These are phyloP conservation scores for Telopea speciosissima DNA, from an alignment of 177 flowering plant species.

Conservation along the genomic window DNA sequence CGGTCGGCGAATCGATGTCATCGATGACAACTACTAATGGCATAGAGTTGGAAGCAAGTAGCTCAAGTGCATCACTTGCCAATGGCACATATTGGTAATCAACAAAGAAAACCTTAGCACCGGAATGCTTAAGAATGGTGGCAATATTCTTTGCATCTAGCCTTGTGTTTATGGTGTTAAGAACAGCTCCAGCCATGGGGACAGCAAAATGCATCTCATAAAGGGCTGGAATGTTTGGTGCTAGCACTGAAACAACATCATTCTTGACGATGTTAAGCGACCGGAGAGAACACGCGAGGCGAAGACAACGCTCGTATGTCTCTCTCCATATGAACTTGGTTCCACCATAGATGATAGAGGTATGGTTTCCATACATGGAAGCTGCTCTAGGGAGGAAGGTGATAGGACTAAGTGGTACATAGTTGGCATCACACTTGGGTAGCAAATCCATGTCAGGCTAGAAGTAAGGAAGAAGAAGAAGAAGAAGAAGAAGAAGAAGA, in stretches of 20 bases:
- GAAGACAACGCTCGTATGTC: slow-evolving; percentile 58
- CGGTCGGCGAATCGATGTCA: slow-evolving; percentile 44
- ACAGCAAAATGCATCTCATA: slow-evolving; percentile 86
- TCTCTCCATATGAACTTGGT: slow-evolving; percentile 60
- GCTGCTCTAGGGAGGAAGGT: slow-evolving; percentile 68
- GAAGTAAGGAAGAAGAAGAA: neutral
- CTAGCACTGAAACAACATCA: slow-evolving; percentile 67
- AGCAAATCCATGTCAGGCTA: slow-evolving; percentile 41
- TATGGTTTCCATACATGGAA: slow-evolving; percentile 36
- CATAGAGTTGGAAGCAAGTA: slow-evolving; percentile 11
- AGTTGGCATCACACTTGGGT: slow-evolving; percentile 53
- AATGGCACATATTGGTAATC: slow-evolving; percentile 42
- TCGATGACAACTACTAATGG: slow-evolving; percentile 56
- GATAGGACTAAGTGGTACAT: slow-evolving; percentile 53
- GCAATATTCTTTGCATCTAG: slow-evolving; percentile 51
- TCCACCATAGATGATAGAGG: slow-evolving; percentile 51
- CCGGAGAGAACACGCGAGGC: slow-evolving; percentile 60
- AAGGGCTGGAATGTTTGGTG: slow-evolving; percentile 70
- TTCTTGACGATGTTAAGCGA: slow-evolving; percentile 42
- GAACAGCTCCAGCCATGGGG: slow-evolving; percentile 77
- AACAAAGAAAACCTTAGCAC: slow-evolving; percentile 59
- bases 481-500: neutral
- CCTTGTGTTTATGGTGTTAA: slow-evolving; percentile 62
- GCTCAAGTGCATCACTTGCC: slow-evolving; percentile 40
- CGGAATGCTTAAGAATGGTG: slow-evolving; percentile 59